These are phyloP conservation scores for Spencermartinsiella ligniputridi DNA, from an alignment of 1,139 yeast species.

Conservation along the genomic window DNA sequence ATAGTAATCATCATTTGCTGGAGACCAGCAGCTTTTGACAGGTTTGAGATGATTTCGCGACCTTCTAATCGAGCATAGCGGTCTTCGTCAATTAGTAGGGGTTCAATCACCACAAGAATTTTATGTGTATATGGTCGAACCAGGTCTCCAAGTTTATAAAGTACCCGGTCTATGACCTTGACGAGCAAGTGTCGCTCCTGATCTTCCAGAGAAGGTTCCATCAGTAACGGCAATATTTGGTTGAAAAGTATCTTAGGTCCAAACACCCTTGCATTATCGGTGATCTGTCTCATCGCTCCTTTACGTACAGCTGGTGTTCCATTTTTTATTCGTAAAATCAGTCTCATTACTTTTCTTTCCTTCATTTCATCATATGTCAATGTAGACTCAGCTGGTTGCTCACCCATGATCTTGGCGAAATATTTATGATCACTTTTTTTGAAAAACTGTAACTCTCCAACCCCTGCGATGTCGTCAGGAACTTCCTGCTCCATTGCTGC, in stretches of 20 bases:
- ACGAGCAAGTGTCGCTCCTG: slow-evolving; percentile 81
- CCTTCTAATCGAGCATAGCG: slow-evolving; percentile 70
- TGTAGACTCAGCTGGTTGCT: slow-evolving; percentile 32
- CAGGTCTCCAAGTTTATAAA: slow-evolving; percentile 59
- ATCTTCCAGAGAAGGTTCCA: slow-evolving; percentile 71
- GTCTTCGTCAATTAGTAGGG: slow-evolving; percentile 78
- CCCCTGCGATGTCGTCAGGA: slow-evolving; percentile 60
- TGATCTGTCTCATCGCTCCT: slow-evolving; percentile 61
- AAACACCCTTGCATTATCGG: slow-evolving; percentile 57
- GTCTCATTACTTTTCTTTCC: slow-evolving; percentile 58
- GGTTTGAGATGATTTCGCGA: slow-evolving; percentile 67
- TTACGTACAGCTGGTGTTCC: slow-evolving; percentile 69
- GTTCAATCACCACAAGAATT: slow-evolving; percentile 70
- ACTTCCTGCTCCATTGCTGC: slow-evolving; percentile 25
- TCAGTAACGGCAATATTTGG: slow-evolving; percentile 65
- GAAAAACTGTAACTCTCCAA: slow-evolving; percentile 59
- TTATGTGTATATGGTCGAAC: slow-evolving; percentile 73
- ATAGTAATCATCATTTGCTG: slow-evolving; percentile 71
- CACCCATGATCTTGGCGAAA: slow-evolving; percentile 57
- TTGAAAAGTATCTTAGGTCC: slow-evolving; percentile 71
- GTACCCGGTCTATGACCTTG: slow-evolving; percentile 65
- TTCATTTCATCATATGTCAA: slow-evolving; percentile 50
- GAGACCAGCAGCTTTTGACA: slow-evolving; percentile 80
- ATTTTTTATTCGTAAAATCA: slow-evolving; percentile 69
- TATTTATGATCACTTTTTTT: slow-evolving; percentile 68